phyloP scores from a whole-genome alignment of 768 basidiomycete species.

The Panellus pusillus region DNA sequence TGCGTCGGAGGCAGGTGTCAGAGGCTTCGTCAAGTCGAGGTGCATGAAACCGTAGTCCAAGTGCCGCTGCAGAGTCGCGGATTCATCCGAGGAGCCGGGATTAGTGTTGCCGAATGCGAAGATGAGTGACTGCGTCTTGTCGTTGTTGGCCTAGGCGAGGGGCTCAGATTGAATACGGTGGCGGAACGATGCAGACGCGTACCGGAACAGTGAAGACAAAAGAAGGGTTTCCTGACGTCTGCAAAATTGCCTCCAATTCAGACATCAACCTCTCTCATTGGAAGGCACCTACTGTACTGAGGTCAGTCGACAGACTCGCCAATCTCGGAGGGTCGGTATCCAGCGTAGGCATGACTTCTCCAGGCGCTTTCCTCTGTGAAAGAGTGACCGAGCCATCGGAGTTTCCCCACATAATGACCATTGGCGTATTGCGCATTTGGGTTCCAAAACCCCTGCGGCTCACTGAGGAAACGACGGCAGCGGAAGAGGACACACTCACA shows the following conservation, averaged over 20 bases:
- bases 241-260: slow-evolving; percentile 13
- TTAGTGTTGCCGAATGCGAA: slow-evolving; percentile 55
- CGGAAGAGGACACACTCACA: slow-evolving; percentile 36
- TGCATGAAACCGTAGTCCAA: slow-evolving; percentile 37
- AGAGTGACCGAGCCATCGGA: slow-evolving; percentile 60
- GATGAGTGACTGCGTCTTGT: slow-evolving; percentile 48
- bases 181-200: slow-evolving; percentile 21
- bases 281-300: slow-evolving; percentile 38
- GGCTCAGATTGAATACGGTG: not conserved
- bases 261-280: too few species aligned
- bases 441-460: slow-evolving; percentile 57
- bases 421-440: slow-evolving; percentile 54
- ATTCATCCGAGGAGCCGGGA: slow-evolving; percentile 45
- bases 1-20: not conserved
- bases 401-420: slow-evolving; percentile 78
- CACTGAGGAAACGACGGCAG: not conserved
- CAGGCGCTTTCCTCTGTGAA: slow-evolving; percentile 59
- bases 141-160: slow-evolving; percentile 38
- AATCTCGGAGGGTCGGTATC: slow-evolving; percentile 50
- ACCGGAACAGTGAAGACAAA: slow-evolving; percentile 55
- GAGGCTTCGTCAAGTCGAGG: slow-evolving; percentile 50
- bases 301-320: slow-evolving; percentile 40
- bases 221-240: slow-evolving; percentile 45
- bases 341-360: slow-evolving; percentile 57
- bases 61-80: slow-evolving; percentile 52